Base-by-base conservation (phyloP, 768 basidiomycete species). In the Boletus huronensis region DNA sequence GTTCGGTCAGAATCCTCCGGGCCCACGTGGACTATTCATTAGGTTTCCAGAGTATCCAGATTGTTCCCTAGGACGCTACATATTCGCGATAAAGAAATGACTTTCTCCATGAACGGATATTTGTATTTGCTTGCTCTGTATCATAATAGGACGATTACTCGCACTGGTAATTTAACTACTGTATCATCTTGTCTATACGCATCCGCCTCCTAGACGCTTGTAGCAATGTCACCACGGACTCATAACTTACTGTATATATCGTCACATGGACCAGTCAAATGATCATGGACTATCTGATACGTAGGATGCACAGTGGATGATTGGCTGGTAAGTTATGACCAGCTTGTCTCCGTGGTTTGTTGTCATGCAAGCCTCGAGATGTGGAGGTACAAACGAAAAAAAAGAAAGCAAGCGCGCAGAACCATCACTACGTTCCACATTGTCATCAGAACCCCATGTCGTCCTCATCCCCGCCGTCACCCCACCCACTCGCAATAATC, bases 401-500 rank as follows among this genome's bases (percentile, higher is more conserved):
- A 32, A 31, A 44, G 23, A 28, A 14, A 46, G 36, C 19, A 48
- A 52, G 32, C 23, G 32, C 23, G 41, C 44, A 58, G 41, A 54
- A 47, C 47, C 34, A 44, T 40, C 40, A 31, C 17, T 36, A 17
- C 29, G 36, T 47, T 29, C 53, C 35, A 44, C 23, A 17, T 19
- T 16, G 31, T 48, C 48, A 42, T 69, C 57, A 70, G 80, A 89
- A 83, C 38, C 87, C 86, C 85, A 90, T 89, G 42, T 82, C 84
- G 63, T 89, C 85, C 59, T 82, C 87, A 50, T 81, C 86, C 39
- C 76, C 82, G 25, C 77, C 83, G 31, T 72, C 71, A 34, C 87
- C 88, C 87, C 88, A 89, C 23, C 87, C 85, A 60, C 79, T 84
- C 5, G 82, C 82, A 6, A 82, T 76, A 6, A 79, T 64, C 64